Percentiles rank a stretch among this genome's conserved stretches.
Evolutionary conservation across 2,329 filamentous ascomycete genomes (phyloP).

Genomic region (Esteya vermicola): DNA sequence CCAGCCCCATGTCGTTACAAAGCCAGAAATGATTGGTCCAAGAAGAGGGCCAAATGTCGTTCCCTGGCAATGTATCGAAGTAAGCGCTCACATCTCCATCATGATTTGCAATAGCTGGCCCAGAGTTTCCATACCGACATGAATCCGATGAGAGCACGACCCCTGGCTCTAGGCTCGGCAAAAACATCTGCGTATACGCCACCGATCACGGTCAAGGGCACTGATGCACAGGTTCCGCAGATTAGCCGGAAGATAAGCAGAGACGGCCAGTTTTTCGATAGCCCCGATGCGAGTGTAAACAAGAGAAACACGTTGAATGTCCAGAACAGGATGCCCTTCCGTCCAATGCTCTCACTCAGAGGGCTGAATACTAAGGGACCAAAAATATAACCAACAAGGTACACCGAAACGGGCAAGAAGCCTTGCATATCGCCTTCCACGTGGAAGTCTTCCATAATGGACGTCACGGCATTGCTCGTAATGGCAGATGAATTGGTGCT

Average conservation of each 20-base stretch:
- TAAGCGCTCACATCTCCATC: no score
- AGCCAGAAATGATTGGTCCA: neutral
- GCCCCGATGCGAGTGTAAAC: neutral
- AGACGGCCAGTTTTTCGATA: neutral
- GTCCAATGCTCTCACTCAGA: neutral
- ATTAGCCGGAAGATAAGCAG: neutral
- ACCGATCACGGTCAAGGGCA: neutral
- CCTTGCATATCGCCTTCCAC: neutral
- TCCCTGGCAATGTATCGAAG: no score
- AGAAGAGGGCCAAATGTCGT: neutral
- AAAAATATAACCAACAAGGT: neutral
- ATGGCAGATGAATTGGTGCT: neutral
- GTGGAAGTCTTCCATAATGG: neutral
- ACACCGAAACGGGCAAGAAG: neutral
- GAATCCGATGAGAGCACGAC: neutral
- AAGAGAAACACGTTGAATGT: neutral
- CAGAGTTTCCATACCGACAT: no score
- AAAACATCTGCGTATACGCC: neutral
- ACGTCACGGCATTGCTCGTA: neutral
- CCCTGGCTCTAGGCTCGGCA: neutral
- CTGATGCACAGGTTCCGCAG: neutral
- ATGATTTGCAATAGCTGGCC: no score
- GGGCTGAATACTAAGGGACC: neutral
- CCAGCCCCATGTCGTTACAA: neutral
- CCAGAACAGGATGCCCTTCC: neutral